phyloP scores from a whole-genome alignment of 495 filamentous ascomycete species.

The Schizothecium vesticola region DNA sequence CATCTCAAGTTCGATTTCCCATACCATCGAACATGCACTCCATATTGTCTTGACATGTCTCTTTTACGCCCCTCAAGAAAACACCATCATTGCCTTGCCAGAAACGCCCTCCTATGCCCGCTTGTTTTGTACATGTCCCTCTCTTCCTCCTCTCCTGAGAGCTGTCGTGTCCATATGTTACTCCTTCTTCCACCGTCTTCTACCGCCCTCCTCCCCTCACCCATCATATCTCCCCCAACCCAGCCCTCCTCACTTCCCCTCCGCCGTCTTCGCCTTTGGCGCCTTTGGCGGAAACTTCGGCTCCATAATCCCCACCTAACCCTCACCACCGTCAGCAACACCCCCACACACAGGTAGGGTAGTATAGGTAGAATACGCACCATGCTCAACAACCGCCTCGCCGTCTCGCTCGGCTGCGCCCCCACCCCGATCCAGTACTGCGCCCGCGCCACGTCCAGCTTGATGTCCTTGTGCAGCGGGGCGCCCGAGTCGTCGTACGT shows the following conservation, averaged over 20 bases:
- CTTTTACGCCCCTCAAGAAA: not conserved
- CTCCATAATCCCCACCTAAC: not conserved
- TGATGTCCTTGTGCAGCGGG: conserved; percentile 78
- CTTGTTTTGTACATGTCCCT: not conserved
- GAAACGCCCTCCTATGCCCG: not conserved
- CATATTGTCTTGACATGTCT: not conserved
- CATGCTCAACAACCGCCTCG: conserved; percentile 80
- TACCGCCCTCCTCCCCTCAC: too few species aligned
- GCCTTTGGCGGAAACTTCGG: not conserved
- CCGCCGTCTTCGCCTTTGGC: not conserved
- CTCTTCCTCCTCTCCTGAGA: not conserved
- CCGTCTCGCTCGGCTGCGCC: conserved; percentile 84
- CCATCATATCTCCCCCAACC: not conserved
- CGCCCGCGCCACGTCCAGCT: conserved; percentile 72
- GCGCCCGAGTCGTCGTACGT: conserved; percentile 61
- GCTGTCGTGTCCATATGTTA: not conserved
- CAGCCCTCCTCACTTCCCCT: not conserved
- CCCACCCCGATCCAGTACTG: conserved; percentile 97
- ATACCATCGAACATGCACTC: not conserved
- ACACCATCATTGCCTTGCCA: not conserved
- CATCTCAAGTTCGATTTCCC: too few species aligned
- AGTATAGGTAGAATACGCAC: conserved; percentile 60
- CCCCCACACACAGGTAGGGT: too few species aligned
- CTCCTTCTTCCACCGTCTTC: not conserved
- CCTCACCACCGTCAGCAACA: too few species aligned